A percentile compares a stretch with the other conserved stretches of the same genome.
Conservation (phyloP, 1,139 yeast genomes). For the Torulaspora pretoriensis region DNA sequence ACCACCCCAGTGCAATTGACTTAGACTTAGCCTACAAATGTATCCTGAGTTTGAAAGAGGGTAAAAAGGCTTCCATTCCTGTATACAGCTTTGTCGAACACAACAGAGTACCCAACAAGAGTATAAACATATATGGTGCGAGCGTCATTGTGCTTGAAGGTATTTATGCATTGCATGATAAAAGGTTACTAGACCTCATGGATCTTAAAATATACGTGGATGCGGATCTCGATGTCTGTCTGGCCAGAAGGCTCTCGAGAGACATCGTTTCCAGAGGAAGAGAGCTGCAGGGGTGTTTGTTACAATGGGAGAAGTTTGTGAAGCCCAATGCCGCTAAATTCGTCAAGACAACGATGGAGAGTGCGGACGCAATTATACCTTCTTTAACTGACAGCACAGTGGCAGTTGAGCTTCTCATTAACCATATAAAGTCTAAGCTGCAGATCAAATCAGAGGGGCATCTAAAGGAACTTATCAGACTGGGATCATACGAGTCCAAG, state of each 20-base stretch:
- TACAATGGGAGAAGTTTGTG: constrained; percentile 87
- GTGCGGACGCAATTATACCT: constrained; percentile 85
- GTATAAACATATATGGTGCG: constrained; percentile 84
- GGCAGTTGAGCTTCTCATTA: constrained; percentile 74
- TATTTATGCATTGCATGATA: constrained; percentile 74
- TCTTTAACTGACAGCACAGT: constrained; percentile 78
- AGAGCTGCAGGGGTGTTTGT: constrained; percentile 72
- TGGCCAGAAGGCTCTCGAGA: constrained; percentile 80
- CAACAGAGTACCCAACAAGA: constrained; percentile 59
- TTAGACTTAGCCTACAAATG: constrained; percentile 64
- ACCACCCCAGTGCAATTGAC: constrained; percentile 78
- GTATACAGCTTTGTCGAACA: constrained; percentile 79
- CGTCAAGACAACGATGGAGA: constrained; percentile 71
- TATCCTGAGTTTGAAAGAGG: constrained; percentile 59
- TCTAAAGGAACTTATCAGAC: constrained; percentile 41
- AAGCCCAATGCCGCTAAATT: constrained; percentile 83
- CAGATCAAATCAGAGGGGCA: constrained; percentile 62
- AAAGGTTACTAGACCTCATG: constrained; percentile 65
- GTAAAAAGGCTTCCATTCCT: constrained; percentile 67
- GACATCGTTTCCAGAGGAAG: constrained; percentile 85
- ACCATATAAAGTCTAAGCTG: constrained; percentile 74
- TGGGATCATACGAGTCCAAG: constrained; percentile 24
- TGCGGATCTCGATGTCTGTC: constrained; percentile 87
- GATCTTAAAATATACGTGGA: constrained; percentile 88
- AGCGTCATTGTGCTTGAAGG: constrained; percentile 92